These are phyloP conservation scores for Lachancea sp. DNA, from an alignment of 805 yeast species.

Conservation along the genomic window DNA sequence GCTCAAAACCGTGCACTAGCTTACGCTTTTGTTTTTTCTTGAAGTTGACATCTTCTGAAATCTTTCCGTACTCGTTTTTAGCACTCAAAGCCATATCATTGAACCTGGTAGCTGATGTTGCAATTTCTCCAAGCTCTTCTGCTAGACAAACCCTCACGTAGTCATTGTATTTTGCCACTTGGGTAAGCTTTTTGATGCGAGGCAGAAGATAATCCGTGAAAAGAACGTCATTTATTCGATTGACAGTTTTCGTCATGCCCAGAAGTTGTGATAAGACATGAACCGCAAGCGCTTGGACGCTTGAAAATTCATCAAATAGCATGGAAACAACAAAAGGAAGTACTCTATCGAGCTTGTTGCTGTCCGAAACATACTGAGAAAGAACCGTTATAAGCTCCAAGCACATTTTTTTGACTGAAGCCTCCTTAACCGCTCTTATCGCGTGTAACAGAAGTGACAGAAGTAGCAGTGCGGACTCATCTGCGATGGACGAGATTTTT, in stretches of 20 bases:
- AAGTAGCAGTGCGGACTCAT: slow-evolving; percentile 26
- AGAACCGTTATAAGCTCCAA: slow-evolving; percentile 71
- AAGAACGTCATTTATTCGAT: slow-evolving; percentile 67
- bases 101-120: slow-evolving; percentile 55
- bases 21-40: slow-evolving; percentile 20
- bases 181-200: slow-evolving; percentile 43
- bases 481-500: slow-evolving; percentile 10
- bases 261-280: slow-evolving; percentile 62
- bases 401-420: slow-evolving; percentile 39
- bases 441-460: slow-evolving; percentile 24
- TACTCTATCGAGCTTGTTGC: slow-evolving; percentile 76
- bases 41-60: slow-evolving; percentile 17
- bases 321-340: slow-evolving; percentile 73
- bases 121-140: slow-evolving; percentile 63
- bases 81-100: slow-evolving; percentile 48
- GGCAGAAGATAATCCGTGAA: slow-evolving; percentile 83
- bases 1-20: slow-evolving; percentile 46
- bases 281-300: slow-evolving; percentile 63
- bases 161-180: slow-evolving; percentile 33
- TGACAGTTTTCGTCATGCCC: slow-evolving; percentile 52
- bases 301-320: slow-evolving; percentile 57
- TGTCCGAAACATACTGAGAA: slow-evolving; percentile 73
- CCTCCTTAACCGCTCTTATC: slow-evolving; percentile 19
- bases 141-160: slow-evolving; percentile 67
- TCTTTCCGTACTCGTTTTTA: slow-evolving; percentile 10